phyloP scores from a whole-genome alignment of 1,284 basidiomycete genomes.

The Meira nashicola region DNA sequence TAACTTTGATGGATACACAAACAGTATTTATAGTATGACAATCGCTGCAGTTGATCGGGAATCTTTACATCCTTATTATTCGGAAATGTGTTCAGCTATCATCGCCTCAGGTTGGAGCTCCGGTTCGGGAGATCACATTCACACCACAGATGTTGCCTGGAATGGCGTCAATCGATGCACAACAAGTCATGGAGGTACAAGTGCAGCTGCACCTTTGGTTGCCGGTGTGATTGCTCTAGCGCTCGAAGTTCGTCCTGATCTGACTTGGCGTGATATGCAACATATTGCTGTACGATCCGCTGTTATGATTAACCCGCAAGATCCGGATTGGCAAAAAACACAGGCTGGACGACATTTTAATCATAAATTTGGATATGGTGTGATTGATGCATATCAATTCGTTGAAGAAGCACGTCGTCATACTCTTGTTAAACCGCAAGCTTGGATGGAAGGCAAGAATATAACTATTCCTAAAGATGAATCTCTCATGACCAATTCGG shows the following conservation, averaged over 20 bases:
- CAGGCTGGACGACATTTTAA: slow-evolving; percentile 75
- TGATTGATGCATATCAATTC: slow-evolving; percentile 75
- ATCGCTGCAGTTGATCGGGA: slow-evolving; percentile 89
- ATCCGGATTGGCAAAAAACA: slow-evolving; percentile 90
- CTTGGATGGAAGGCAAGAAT: slow-evolving; percentile 60
- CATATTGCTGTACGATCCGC: slow-evolving; percentile 79
- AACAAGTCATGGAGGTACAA: slow-evolving; percentile 84
- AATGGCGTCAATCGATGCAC: slow-evolving; percentile 75
- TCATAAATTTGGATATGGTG: slow-evolving; percentile 96
- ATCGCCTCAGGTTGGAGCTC: slow-evolving; percentile 94
- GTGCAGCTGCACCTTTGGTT: slow-evolving; percentile 92
- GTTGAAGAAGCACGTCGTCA: slow-evolving; percentile 77
- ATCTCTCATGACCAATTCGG: slow-evolving; percentile 62
- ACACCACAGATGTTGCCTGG: slow-evolving; percentile 76
- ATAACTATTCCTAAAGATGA: slow-evolving; percentile 27
- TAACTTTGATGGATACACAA: slow-evolving; percentile 99
- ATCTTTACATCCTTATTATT: slow-evolving; percentile 92
- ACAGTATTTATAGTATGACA: slow-evolving; percentile 92
- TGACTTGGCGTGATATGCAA: slow-evolving; percentile 95
- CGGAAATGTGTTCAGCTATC: slow-evolving; percentile 93
- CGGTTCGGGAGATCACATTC: slow-evolving; percentile 72
- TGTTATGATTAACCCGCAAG: slow-evolving; percentile 74
- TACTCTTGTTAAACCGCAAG: slow-evolving; percentile 87
- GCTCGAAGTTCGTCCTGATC: slow-evolving; percentile 62
- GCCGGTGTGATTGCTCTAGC: slow-evolving; percentile 49